These are phyloP conservation scores for Rhynchospora pubera DNA, from an alignment of 176 grass and related monocot species.

Conservation along the genomic window DNA sequence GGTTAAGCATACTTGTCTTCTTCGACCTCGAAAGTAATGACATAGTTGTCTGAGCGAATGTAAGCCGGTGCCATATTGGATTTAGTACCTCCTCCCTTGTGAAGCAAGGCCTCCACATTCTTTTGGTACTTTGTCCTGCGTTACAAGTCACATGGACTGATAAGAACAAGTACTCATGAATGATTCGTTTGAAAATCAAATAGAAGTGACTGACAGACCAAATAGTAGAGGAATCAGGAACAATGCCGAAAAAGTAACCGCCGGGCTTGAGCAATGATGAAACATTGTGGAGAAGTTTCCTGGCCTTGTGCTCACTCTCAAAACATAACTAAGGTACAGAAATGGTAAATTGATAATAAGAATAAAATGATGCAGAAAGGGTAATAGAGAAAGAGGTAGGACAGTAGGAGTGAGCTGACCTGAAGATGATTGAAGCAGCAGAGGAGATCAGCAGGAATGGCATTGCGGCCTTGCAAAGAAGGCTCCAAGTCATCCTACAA, in stretches of 20 bases:
- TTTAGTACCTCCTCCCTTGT: conserved; percentile 52
- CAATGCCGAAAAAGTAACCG: conserved; percentile 73
- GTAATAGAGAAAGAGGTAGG: no score
- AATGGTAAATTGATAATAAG: background rate
- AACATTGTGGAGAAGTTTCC: conserved; percentile 67
- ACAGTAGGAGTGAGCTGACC: conserved; percentile 5
- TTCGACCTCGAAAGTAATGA: conserved; percentile 90
- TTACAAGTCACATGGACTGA: no score
- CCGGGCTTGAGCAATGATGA: conserved; percentile 76
- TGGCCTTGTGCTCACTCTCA: conserved; percentile 63
- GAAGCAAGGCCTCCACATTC: conserved; percentile 89
- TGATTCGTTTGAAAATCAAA: background rate
- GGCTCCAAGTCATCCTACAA: conserved; percentile 55
- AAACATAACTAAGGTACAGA: conserved; percentile 46
- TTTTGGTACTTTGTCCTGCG: conserved; percentile 97
- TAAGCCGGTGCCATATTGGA: conserved; percentile 68
- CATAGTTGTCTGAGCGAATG: conserved; percentile 95
- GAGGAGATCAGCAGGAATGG: conserved; percentile 58
- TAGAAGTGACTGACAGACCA: conserved; percentile 15
- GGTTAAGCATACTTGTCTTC: conserved; percentile 77
- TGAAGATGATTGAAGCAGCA: conserved; percentile 83
- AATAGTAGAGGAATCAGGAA: conserved; percentile 88
- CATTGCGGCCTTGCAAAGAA: conserved; percentile 47
- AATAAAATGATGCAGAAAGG: background rate
- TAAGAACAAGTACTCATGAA: background rate